Percentiles rank a stretch among this genome's conserved stretches.
Conservation (phyloP, 768 basidiomycete species). For the Termitomyces titanicus region DNA sequence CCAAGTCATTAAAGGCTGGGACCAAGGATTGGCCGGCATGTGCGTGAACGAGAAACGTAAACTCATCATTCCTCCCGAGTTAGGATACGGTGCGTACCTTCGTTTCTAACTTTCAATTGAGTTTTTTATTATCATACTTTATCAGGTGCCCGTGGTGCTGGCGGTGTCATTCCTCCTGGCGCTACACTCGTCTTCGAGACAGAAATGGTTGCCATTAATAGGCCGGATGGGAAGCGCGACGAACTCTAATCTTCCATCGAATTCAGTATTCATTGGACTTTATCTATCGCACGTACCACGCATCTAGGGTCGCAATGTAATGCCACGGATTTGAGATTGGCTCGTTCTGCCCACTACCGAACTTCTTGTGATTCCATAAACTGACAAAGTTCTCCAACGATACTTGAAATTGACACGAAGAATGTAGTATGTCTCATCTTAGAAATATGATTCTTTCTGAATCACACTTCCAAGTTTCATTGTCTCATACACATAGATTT, state of each 20-base stretch:
- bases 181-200: conserved; percentile 85
- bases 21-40: conserved; percentile 79
- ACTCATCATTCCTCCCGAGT: conserved; percentile 75
- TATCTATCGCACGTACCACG: neutral
- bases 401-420: no score
- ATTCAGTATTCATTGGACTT: neutral
- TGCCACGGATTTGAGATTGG: neutral
- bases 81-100: conserved; percentile 74
- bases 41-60: conserved; percentile 86
- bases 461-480: no score
- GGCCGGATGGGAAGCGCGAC: neutral
- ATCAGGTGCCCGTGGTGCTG: conserved; percentile 71
- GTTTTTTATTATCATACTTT: neutral
- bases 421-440: neutral
- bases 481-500: neutral
- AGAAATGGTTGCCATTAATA: conserved; percentile 68
- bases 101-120: neutral
- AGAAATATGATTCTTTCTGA: neutral
- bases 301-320: neutral
- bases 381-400: neutral
- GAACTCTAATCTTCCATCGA: neutral
- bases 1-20: conserved; percentile 86
- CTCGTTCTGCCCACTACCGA: neutral
- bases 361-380: neutral
- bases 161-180: conserved; percentile 61